These are phyloP conservation scores for Bacterosira constricta DNA, from an alignment of 108 stramenopile genomes.

Conservation along the genomic window DNA sequence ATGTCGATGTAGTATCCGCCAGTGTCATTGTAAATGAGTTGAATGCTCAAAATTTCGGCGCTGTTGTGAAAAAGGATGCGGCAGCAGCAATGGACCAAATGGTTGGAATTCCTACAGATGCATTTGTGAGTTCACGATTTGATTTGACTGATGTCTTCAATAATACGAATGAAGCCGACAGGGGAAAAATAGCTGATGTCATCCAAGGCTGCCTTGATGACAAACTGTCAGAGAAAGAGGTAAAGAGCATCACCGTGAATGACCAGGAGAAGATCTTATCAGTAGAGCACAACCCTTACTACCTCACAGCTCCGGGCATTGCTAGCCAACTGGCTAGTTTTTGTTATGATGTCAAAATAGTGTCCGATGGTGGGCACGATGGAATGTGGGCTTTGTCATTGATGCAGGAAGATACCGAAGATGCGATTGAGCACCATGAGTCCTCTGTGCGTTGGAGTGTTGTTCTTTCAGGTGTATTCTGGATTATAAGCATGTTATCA, in stretches of 20 bases:
- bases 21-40: conserved; percentile 48
- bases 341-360: neutral
- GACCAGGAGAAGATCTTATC: conserved; percentile 32
- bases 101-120: conserved; percentile 35
- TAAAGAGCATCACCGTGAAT: conserved; percentile 22
- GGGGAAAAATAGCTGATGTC: conserved; percentile 13
- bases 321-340: conserved; percentile 36
- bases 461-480: conserved; percentile 57
- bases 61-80: conserved; percentile 51
- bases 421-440: conserved; percentile 13
- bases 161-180: conserved; percentile 30
- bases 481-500: conserved; percentile 66
- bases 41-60: conserved; percentile 49
- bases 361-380: conserved; percentile 33
- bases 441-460: conserved; percentile 37
- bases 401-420: conserved; percentile 10
- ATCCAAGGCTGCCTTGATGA: conserved; percentile 24
- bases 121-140: conserved; percentile 23
- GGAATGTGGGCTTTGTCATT: conserved; percentile 34
- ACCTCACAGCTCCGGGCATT: conserved; percentile 30
- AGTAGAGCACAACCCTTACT: conserved; percentile 47
- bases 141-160: conserved; percentile 37
- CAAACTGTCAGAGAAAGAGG: neutral
- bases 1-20: conserved; percentile 44
- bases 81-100: conserved; percentile 7